Base-by-base conservation (phyloP, 164 flowering plant genomes). In the Pachysandra terminalis region DNA sequence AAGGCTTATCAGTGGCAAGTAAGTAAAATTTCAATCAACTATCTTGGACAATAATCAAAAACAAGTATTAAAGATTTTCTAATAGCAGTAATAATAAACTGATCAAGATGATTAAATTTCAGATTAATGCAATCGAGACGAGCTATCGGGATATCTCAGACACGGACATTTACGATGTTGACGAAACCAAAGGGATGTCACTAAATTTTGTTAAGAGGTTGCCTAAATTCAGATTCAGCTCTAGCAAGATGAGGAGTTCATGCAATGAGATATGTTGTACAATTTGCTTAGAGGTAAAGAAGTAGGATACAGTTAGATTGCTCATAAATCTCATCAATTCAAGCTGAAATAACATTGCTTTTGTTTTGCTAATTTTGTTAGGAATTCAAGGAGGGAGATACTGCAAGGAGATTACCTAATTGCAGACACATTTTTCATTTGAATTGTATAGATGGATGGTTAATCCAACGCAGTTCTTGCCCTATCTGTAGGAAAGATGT, bases 1-100 rank as follows among this genome's bases (percentile, higher is more conserved):
- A 86, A 86, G 76, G 91, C 95, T 53, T 86, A 88, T 66, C 89
- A 82, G 62, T 86, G 88, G 89, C 93, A 91, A 79, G 95, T 88
- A 80, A 78, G 84, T 70, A 32, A 32, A 3, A 32, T 3, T 7
- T 15, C 35, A 13, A 28, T 37, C 4, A 16, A 0, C 41, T 23
- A 54, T 21, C 19, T 53, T 21, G 25, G 13, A 19, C n/a, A n/a
- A n/a, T n/a, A n/a, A n/a, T n/a, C n/a, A n/a, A n/a, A n/a, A n/a
- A n/a, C n/a, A n/a, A n/a, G n/a, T n/a, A n/a, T n/a, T n/a, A n/a
- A n/a, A n/a, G n/a, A n/a, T n/a, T n/a, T n/a, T n/a, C n/a, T n/a
- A n/a, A n/a, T n/a, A n/a, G n/a, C n/a, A n/a, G n/a, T n/a, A n/a
- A n/a, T n/a, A n/a, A n/a, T 57, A 26, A 13, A 51, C 16, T n/a